These are phyloP conservation scores for Diophrys sp. DNA, from an alignment of 73 alveolate genomes.

Conservation along the genomic window DNA sequence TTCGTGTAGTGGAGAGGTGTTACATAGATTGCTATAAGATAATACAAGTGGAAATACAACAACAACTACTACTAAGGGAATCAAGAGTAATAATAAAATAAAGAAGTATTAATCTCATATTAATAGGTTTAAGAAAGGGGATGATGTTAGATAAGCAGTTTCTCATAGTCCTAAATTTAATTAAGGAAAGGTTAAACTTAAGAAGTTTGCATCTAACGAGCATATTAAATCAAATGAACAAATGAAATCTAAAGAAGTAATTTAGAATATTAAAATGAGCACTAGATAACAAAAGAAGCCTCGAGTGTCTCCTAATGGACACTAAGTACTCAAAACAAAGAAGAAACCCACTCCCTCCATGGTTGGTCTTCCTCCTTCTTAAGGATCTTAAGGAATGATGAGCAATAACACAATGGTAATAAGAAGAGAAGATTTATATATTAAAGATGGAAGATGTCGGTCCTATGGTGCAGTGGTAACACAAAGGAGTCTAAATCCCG, in stretches of 20 bases:
- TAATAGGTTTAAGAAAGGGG: neutral
- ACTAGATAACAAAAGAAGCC: neutral
- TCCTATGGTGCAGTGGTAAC: neutral
- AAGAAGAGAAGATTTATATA: too few relatives aligned
- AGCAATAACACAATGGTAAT: neutral
- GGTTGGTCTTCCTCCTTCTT: too few relatives aligned
- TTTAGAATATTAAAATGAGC: neutral
- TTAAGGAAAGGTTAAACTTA: neutral
- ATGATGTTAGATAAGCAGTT: neutral
- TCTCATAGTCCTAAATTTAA: neutral
- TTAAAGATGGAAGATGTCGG: neutral
- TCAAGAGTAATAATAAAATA: neutral
- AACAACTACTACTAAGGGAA: neutral
- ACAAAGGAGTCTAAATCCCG: too few relatives aligned
- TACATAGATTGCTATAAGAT: too few relatives aligned
- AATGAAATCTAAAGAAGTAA: neutral
- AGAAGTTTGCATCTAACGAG: neutral
- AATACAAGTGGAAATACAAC: neutral
- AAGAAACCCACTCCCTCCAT: too few relatives aligned
- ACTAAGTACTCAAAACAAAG: too few relatives aligned
- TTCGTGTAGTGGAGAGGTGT: too few relatives aligned
- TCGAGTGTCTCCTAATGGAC: too few relatives aligned
- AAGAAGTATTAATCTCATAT: neutral
- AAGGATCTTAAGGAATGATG: too few relatives aligned
- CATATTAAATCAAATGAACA: too few relatives aligned